Evolutionary conservation across 2,329 filamentous ascomycete genomes (phyloP).

Genomic region (Fusarium sp.): DNA sequence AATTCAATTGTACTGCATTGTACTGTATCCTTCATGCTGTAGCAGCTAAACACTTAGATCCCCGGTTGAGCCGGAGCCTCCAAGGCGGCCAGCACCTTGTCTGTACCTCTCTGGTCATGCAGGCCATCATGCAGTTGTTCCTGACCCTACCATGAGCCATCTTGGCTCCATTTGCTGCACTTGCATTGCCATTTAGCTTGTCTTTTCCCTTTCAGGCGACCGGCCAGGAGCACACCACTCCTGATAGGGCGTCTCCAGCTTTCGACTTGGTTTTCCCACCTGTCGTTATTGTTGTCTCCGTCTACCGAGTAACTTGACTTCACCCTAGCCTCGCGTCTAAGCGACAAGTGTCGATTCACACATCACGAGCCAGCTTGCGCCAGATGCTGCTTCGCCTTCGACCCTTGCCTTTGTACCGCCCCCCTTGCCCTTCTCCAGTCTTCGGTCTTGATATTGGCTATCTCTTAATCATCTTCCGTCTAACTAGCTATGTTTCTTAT

Average conservation of each 20-base stretch:
- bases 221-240: constrained; percentile 34
- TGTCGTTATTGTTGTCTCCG: constrained; percentile 14
- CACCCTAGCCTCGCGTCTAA: constrained; percentile 27
- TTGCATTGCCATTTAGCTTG: constrained; percentile 23
- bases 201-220: constrained; percentile 42
- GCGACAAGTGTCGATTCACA: constrained; percentile 35
- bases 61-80: constrained; percentile 25
- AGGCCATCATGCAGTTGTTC: constrained; percentile 22
- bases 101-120: constrained; percentile 33
- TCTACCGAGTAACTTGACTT: constrained; percentile 13
- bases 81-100: constrained; percentile 22
- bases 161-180: constrained; percentile 24
- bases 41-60: constrained; percentile 4
- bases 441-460: constrained; percentile 23
- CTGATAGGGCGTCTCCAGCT: constrained; percentile 19
- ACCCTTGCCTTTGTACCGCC: constrained; percentile 25
- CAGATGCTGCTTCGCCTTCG: constrained; percentile 42
- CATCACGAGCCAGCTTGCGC: constrained; percentile 44
- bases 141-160: constrained; percentile 18
- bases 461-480: constrained; percentile 27
- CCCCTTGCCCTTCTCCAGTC: constrained; percentile 28
- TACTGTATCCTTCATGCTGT: constrained; percentile 13
- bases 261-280: constrained; percentile 34
- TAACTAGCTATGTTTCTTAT: constrained; percentile 29
- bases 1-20: constrained; percentile 11